These are phyloP conservation scores for Penicillium antarcticum DNA, from an alignment of 495 filamentous ascomycete species.

Conservation along the genomic window DNA sequence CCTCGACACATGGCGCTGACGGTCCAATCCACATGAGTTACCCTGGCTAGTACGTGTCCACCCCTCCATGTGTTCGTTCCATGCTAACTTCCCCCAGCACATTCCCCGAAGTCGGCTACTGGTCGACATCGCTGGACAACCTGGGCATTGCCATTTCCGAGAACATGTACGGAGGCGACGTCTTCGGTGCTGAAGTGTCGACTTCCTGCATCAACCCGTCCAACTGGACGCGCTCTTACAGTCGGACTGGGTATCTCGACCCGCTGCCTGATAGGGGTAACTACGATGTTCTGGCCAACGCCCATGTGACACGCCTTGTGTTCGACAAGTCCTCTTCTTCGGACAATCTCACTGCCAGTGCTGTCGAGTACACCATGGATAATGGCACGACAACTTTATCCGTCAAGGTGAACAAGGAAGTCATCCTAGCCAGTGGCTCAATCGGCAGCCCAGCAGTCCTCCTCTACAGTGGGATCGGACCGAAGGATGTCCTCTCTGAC, in stretches of 20 bases:
- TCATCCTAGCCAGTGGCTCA: slow-evolving; percentile 53
- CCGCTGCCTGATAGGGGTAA: slow-evolving; percentile 34
- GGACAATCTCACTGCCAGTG: slow-evolving; percentile 23
- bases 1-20: slow-evolving; percentile 28
- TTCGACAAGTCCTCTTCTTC: slow-evolving; percentile 28
- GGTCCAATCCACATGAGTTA: slow-evolving; percentile 51
- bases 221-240: slow-evolving; percentile 35
- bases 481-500: slow-evolving; percentile 30
- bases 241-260: slow-evolving; percentile 37
- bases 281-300: slow-evolving; percentile 42
- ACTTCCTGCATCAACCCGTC: slow-evolving; percentile 31
- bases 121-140: slow-evolving; percentile 18
- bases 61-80: background rate
- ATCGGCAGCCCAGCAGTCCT: slow-evolving; percentile 57
- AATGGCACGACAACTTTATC: slow-evolving; percentile 22
- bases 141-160: slow-evolving; percentile 24
- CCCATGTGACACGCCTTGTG: slow-evolving; percentile 42
- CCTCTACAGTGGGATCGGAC: slow-evolving; percentile 45
- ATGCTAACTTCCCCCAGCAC: slow-evolving; percentile 17
- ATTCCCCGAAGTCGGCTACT: slow-evolving; percentile 30
- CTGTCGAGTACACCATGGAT: slow-evolving; percentile 30
- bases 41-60: slow-evolving; percentile 35
- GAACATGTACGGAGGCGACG: slow-evolving; percentile 31
- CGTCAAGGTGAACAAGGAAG: slow-evolving; percentile 45
- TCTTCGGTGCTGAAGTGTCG: slow-evolving; percentile 28